A percentile compares a stretch with the other conserved stretches of the same genome.
These are phyloP conservation scores for Neurospora terricola DNA, from an alignment of 495 filamentous ascomycete species.

Conservation along the genomic window DNA sequence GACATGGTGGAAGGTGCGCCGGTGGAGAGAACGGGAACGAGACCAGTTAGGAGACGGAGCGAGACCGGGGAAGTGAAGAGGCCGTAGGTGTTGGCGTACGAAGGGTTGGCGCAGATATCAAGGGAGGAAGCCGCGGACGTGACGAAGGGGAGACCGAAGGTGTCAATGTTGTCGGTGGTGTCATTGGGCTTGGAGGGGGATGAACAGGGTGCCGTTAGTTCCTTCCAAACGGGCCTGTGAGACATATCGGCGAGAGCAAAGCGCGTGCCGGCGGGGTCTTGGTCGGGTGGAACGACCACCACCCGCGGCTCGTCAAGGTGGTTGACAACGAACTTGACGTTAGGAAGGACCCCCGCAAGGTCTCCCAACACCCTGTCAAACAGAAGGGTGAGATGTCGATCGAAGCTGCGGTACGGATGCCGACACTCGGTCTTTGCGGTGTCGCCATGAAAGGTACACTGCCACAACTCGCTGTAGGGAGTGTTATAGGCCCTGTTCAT, in stretches of 20 bases:
- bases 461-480: conserved; percentile 16
- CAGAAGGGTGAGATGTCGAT: conserved; percentile 11
- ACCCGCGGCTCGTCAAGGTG: conserved; percentile 68
- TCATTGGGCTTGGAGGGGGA: neutral
- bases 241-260: conserved; percentile 4
- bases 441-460: conserved; percentile 10
- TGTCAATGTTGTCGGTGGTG: neutral
- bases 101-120: conserved; percentile 22
- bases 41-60: conserved; percentile 15
- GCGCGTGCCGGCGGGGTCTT: neutral
- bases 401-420: conserved; percentile 15
- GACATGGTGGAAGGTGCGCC: conserved; percentile 25
- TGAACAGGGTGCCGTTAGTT: conserved; percentile 11
- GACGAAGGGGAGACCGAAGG: conserved; percentile 19
- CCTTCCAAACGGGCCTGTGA: conserved; percentile 7
- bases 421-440: conserved; percentile 14
- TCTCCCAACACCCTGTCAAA: conserved; percentile 43
- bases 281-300: conserved; percentile 41
- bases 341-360: conserved; percentile 52
- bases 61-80: conserved; percentile 18
- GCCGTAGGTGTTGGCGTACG: conserved; percentile 19
- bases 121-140: conserved; percentile 4
- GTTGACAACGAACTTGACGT: conserved; percentile 71
- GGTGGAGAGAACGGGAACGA: conserved; percentile 29
- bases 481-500: conserved; percentile 5